Percentiles rank a stretch among this genome's conserved stretches.
Conservation (phyloP, 768 basidiomycete genomes). For the Cystofilobasidium ferigula region DNA sequence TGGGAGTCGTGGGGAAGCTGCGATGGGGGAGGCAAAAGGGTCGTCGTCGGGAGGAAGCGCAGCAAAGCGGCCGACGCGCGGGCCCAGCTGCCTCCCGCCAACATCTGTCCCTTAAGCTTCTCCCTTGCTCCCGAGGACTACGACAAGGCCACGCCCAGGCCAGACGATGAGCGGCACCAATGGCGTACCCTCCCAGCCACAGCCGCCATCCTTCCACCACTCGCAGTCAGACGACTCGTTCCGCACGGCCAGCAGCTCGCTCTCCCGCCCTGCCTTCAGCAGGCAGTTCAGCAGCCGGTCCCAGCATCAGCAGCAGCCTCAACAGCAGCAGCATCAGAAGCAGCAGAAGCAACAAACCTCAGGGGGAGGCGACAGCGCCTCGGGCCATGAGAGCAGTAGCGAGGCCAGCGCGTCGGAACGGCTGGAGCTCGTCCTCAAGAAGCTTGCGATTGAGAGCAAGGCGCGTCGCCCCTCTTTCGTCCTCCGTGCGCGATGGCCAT, state of each 20-base stretch:
- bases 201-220: background rate
- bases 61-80: no score
- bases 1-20: no score
- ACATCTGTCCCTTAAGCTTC: no score
- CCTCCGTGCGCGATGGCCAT: no score
- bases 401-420: constrained; percentile 32
- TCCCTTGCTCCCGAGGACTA: no score
- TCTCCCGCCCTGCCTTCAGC: background rate
- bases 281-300: background rate
- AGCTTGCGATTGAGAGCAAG: constrained; percentile 52
- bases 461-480: background rate
- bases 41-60: no score
- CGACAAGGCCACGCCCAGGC: no score
- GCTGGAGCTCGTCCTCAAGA: constrained; percentile 58
- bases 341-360: background rate
- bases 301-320: background rate
- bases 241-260: background rate
- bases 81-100: no score
- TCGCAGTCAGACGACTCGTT: constrained; percentile 16
- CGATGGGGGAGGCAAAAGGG: no score
- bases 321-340: background rate
- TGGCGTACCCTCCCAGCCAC: background rate
- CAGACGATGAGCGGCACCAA: background rate
- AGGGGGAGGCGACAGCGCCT: no score
- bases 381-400: background rate